Conservation (phyloP, 1,284 basidiomycete genomes). For the Ceratorhiza oryzae-sativae region DNA sequence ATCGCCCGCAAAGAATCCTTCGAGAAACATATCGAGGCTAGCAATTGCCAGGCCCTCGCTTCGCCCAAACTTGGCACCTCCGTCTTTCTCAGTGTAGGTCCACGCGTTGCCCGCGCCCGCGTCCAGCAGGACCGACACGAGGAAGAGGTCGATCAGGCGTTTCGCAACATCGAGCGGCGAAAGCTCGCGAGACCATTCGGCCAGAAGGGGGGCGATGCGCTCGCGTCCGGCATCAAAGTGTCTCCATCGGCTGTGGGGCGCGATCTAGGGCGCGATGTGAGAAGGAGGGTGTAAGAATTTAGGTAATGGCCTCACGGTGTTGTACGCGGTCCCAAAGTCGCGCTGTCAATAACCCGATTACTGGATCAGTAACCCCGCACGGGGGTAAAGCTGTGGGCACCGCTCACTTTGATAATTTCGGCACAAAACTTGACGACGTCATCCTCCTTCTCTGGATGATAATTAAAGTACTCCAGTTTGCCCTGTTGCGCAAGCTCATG, state of each 20-base stretch:
- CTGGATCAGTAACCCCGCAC: not conserved
- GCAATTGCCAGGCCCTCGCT: constrained; percentile 95
- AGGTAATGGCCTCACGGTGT: constrained; percentile 55
- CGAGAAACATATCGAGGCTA: constrained; percentile 86
- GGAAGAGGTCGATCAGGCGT: constrained; percentile 86
- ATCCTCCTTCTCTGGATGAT: constrained; percentile 76
- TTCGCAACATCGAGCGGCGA: constrained; percentile 67
- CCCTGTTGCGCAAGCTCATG: constrained; percentile 76
- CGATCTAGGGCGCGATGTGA: constrained; percentile 63
- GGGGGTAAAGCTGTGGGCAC: not conserved
- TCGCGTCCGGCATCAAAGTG: constrained; percentile 77
- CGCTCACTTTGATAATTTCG: constrained; percentile 72
- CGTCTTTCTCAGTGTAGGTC: constrained; percentile 71
- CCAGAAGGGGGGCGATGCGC: constrained; percentile 68
- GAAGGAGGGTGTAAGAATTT: not conserved
- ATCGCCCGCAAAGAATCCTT: constrained; percentile 82
- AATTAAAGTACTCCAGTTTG: constrained; percentile 84
- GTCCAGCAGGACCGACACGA: constrained; percentile 92
- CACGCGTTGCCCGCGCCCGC: constrained; percentile 90
- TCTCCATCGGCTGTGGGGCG: constrained; percentile 89
- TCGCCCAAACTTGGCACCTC: constrained; percentile 68
- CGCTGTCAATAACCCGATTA: constrained; percentile 61
- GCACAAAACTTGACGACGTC: constrained; percentile 83
- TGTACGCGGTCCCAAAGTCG: constrained; percentile 79
- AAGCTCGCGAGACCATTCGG: constrained; percentile 60